phyloP scores from a whole-genome alignment of 2,329 filamentous ascomycete species.

The Diaporthe longicolla region DNA sequence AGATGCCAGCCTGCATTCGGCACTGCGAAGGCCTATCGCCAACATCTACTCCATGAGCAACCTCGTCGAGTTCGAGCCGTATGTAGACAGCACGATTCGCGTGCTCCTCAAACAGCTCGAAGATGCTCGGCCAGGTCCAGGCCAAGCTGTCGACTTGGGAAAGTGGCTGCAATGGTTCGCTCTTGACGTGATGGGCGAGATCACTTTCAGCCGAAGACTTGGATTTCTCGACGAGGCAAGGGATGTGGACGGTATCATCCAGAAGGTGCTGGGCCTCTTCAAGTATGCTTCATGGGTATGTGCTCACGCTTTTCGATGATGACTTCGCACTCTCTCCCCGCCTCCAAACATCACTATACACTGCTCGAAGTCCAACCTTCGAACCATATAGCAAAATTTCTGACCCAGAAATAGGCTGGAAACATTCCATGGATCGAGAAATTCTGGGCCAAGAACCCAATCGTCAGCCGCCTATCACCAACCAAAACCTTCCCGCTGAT shows the following conservation, averaged over 20 bases:
- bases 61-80: slow-evolving; percentile 46
- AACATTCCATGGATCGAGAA: slow-evolving; percentile 9
- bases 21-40: slow-evolving; percentile 45
- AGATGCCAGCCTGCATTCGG: slow-evolving; percentile 45
- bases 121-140: neutral
- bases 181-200: slow-evolving; percentile 22
- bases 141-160: slow-evolving; percentile 6
- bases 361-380: too few relatives aligned
- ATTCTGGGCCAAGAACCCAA: neutral
- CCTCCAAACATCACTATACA: too few relatives aligned
- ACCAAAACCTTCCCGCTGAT: slow-evolving; percentile 3
- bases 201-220: slow-evolving; percentile 8
- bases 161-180: slow-evolving; percentile 28
- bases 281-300: slow-evolving; percentile 16
- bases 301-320: neutral
- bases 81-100: slow-evolving; percentile 45
- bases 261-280: slow-evolving; percentile 35
- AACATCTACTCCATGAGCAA: slow-evolving; percentile 47
- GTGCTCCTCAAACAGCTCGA: slow-evolving; percentile 50
- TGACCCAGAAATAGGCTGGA: slow-evolving; percentile 10
- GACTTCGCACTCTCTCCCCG: too few relatives aligned
- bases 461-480: neutral
- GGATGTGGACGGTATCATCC: slow-evolving; percentile 23
- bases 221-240: slow-evolving; percentile 15
- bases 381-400: too few relatives aligned